phyloP scores from a whole-genome alignment of 192 early-diverging fungal species.

The Backusella liffmaniae region DNA sequence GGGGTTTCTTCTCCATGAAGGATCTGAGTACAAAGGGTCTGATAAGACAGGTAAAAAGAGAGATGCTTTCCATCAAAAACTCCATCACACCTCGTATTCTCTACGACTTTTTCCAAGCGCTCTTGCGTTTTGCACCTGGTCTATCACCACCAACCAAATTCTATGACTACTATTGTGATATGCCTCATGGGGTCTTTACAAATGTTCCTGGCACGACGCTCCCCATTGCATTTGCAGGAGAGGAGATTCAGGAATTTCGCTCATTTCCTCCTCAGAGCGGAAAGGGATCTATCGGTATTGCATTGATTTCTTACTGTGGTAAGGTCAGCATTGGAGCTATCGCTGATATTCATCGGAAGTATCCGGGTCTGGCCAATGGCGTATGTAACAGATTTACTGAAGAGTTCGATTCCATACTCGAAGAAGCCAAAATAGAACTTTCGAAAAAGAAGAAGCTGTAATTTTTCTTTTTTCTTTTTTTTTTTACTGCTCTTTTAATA shows the following conservation, averaged over 20 bases:
- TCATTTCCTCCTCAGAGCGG: slow-evolving; percentile 23
- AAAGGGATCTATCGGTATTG: slow-evolving; percentile 30
- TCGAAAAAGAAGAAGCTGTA: slow-evolving; percentile 3
- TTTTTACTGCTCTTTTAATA: not conserved
- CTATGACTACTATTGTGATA: not conserved
- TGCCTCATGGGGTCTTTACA: slow-evolving; percentile 32
- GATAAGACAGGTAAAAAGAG: slow-evolving; percentile 17
- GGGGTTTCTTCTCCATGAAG: slow-evolving; percentile 32
- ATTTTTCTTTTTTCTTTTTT: not conserved
- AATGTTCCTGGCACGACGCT: slow-evolving; percentile 33
- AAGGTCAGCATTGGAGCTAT: slow-evolving; percentile 23
- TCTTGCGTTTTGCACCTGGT: slow-evolving; percentile 9
- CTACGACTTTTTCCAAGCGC: slow-evolving; percentile 9
- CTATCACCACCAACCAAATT: not conserved
- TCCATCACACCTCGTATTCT: slow-evolving; percentile 13
- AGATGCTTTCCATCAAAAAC: slow-evolving; percentile 26
- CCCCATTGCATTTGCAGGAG: slow-evolving; percentile 31
- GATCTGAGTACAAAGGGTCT: slow-evolving; percentile 21
- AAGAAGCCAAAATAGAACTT: slow-evolving; percentile 15
- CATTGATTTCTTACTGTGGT: slow-evolving; percentile 28
- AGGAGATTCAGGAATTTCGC: slow-evolving; percentile 24
- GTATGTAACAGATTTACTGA: slow-evolving; percentile 11
- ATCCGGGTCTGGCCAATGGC: slow-evolving; percentile 5
- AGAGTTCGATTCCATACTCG: slow-evolving; percentile 15
- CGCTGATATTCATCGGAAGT: slow-evolving; percentile 20